A percentile compares a stretch with the other conserved stretches of the same genome.
Conservation (phyloP, 495 filamentous ascomycete genomes). For the Neurospora tetrasperma region DNA sequence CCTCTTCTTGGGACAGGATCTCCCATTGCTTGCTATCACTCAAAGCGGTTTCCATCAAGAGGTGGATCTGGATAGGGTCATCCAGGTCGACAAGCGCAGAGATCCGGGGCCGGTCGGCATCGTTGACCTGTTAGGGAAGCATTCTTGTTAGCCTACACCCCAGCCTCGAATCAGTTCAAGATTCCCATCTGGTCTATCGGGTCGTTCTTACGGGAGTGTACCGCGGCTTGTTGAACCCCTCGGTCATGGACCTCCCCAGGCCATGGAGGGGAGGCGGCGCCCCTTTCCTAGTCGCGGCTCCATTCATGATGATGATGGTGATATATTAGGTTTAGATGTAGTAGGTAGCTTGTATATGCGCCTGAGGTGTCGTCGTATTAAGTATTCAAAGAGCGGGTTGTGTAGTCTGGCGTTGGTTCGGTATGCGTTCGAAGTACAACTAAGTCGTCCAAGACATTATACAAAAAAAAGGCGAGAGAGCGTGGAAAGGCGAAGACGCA, state of each 20-base stretch:
- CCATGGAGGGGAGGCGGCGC: neutral
- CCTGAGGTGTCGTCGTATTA: neutral
- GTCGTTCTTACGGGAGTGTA: slow-evolving; percentile 37
- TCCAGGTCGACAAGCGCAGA: slow-evolving; percentile 38
- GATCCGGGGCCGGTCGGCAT: slow-evolving; percentile 26
- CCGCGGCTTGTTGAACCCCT: slow-evolving; percentile 23
- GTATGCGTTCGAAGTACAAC: slow-evolving; percentile 1
- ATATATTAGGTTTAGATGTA: neutral
- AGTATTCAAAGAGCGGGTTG: neutral
- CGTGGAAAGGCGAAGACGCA: neutral
- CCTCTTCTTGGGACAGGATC: slow-evolving; percentile 79
- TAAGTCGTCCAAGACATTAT: slow-evolving; percentile 15
- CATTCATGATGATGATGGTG: slow-evolving; percentile 8
- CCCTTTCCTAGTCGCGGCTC: slow-evolving; percentile 9
- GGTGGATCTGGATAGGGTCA: slow-evolving; percentile 58
- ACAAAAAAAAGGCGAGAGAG: slow-evolving; percentile 5
- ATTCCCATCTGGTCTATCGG: neutral
- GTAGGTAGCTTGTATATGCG: neutral
- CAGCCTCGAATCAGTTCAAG: neutral
- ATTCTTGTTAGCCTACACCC: neutral
- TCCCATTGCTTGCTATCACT: slow-evolving; percentile 75
- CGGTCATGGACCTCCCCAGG: neutral
- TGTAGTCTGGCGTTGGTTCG: neutral
- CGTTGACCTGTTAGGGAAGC: neutral
- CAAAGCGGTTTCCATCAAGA: slow-evolving; percentile 88